Percentiles rank a stretch among this genome's conserved stretches.
Evolutionary conservation across 1,284 basidiomycete genomes (phyloP).

Genomic region (Mycena sp.): DNA sequence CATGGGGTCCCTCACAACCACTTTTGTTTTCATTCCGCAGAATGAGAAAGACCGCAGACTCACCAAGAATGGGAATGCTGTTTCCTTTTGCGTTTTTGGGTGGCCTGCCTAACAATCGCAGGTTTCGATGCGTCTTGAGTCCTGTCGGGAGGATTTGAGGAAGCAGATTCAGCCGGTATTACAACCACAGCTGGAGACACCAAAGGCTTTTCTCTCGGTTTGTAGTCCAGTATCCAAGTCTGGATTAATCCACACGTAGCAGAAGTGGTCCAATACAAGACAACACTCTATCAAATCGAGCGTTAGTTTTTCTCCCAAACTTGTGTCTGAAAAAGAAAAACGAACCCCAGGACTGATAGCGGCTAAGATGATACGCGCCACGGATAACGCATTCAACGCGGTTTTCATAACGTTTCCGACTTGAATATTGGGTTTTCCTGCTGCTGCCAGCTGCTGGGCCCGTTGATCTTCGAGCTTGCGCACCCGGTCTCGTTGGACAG

Average conservation of each 20-base stretch:
- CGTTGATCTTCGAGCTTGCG: conserved; percentile 56
- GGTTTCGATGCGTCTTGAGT: neutral
- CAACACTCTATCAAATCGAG: conserved; percentile 65
- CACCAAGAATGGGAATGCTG: conserved; percentile 21
- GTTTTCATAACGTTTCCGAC: conserved; percentile 70
- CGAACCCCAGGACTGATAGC: conserved; percentile 82
- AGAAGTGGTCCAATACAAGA: conserved; percentile 88
- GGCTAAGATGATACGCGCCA: conserved; percentile 81
- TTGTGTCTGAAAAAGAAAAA: conserved; percentile 21
- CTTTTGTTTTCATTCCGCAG: conserved; percentile 71
- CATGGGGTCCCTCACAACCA: conserved; percentile 75
- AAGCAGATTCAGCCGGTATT: neutral
- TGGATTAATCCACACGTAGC: conserved; percentile 83
- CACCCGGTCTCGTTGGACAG: conserved; percentile 58
- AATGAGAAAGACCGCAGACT: conserved; percentile 21
- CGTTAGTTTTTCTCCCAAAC: conserved; percentile 20
- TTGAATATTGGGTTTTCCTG: conserved; percentile 53
- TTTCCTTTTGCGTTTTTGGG: conserved; percentile 27
- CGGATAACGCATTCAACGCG: conserved; percentile 66
- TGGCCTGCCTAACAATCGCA: neutral
- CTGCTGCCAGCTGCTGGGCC: conserved; percentile 52
- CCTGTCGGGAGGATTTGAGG: neutral
- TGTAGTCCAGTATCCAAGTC: conserved; percentile 77
- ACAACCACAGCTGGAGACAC: neutral
- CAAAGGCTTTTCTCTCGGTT: conserved; percentile 54